Evolutionary conservation across 2,329 filamentous ascomycete species (phyloP).

Genomic region (Ophidiomyces ophidiicola): DNA sequence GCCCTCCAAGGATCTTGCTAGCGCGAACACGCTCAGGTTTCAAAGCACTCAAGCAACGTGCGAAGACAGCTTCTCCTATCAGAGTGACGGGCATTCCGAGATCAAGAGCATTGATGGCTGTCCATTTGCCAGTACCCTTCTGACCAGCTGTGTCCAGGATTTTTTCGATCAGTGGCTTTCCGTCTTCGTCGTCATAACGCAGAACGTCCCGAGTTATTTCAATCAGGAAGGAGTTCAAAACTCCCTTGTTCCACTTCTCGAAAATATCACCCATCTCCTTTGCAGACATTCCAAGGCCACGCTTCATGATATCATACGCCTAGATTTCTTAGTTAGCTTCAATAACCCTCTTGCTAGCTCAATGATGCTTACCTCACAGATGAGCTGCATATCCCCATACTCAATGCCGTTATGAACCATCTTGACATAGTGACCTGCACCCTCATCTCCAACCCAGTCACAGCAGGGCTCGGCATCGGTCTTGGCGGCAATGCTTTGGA

Average conservation of each 20-base stretch:
- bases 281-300: slow-evolving; percentile 72
- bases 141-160: slow-evolving; percentile 96
- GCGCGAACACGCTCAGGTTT: slow-evolving; percentile 86
- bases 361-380: slow-evolving; percentile 68
- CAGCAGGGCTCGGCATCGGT: slow-evolving; percentile 95
- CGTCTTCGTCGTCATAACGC: slow-evolving; percentile 95
- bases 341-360: neutral
- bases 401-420: slow-evolving; percentile 99
- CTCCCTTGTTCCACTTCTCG: slow-evolving; percentile 94
- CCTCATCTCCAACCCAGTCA: slow-evolving; percentile 99
- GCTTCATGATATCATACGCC: slow-evolving; percentile 99
- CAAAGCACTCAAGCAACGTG: slow-evolving; percentile 84
- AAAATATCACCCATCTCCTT: slow-evolving; percentile 96
- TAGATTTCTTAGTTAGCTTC: slow-evolving; percentile 30
- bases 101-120: slow-evolving; percentile 95
- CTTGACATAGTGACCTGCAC: slow-evolving; percentile 99
- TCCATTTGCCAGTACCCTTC: slow-evolving; percentile 99
- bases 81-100: slow-evolving; percentile 97
- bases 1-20: slow-evolving; percentile 65
- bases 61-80: slow-evolving; percentile 93
- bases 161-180: slow-evolving; percentile 87
- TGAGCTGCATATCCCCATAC: slow-evolving; percentile 99
- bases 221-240: slow-evolving; percentile 97
- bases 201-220: slow-evolving; percentile 98
- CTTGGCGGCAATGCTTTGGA: slow-evolving; percentile 96